Base-by-base conservation (phyloP, 2,329 filamentous ascomycete species). In the Pseudonectria buxi region DNA sequence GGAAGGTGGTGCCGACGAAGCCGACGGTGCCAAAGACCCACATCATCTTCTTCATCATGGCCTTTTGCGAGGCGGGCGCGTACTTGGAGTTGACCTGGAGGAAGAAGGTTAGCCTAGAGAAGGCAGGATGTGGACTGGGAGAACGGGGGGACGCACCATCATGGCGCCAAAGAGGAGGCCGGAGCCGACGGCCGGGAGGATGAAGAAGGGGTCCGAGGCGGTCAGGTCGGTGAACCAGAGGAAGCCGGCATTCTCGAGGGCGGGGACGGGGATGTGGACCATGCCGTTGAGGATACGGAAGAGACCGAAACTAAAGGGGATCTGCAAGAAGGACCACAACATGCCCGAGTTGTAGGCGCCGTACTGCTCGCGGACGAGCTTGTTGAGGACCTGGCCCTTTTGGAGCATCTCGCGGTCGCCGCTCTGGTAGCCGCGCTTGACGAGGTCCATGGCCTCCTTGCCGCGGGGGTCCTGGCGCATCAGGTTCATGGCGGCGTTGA, bases 221-320 rank as follows among this genome's bases (percentile, higher is more conserved):
- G 86, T 81, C 43, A 98, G 62, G 58, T 96, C 84, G 2, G 67
- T 63, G 47, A 96, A 75, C 92, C 92, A 98, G 27, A 80, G 63
- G 25, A 80, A 63, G 3, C 85, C 81, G 24, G 84, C 85, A 1
- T 64, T 66, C 49, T 85, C 75, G 45, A 96, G 60, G 1, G 78
- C 81, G 0, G 90, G 90, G 5, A 95, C 86, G 4, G 90, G 90
- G 31, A 96, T 65, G 14, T 69, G 59, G 2, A 77, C 62, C 83
- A 95, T 94, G 47, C 72, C 80, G 35, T 77, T 73, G 44, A 94
- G 59, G 30, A 90, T 68, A 41, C 84, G 78, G 69, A 90, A 96
- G 40, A 83, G 80, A 50, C 88, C 87, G 58, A 79, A 87, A 41
- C 83, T 84, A 45, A 94, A 68, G 5, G 88, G 80, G 10, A 83